Base-by-base conservation (phyloP, 371 early-diverging fungal species). In the Circinella umbellata region DNA sequence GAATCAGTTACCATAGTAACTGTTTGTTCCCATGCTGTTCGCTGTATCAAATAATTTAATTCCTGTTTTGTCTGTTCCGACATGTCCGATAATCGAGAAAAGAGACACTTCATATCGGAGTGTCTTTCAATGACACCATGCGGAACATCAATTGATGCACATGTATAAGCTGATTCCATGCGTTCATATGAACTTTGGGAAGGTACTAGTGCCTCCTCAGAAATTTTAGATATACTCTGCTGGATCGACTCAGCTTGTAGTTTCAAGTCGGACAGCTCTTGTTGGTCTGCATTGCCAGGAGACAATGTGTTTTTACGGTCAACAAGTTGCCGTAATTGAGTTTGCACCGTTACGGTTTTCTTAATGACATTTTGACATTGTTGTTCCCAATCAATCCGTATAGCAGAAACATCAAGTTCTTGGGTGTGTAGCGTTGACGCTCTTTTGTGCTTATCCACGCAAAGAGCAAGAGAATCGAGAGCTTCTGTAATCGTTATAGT, bases 301-400 rank as follows among this genome's bases (percentile, higher is more conserved):
- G 57, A 27, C 5, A 57, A 1, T 34, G 35, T 27, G 14, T 57
- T 57, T 14, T 57, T 57, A 27, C 57, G 27, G 34, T 57, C 57
- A 34, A 57, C 68, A 11, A 73, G 68, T 13, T 73, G 70, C n/a
- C 70, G 76, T 36, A 73, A 39, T 18, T 64, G 39, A 34, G 69
- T 74, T 38, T 76, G 76, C 36, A 76, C 11, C 9, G 3, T 4
- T 9, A 54, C 51, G 13, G 38, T 37, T 38, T 63, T 53, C 17
- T 34, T 17, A 13, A 51, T n/a, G 34, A 39, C 18, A n/a, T 48
- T 51, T 20, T 54, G 51, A 27, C 47, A 36, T 20, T 70, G 10
- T 5, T 13, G 53, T 34, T 76, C 63, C 80, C 80, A 80, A 4
- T 48, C 48, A 2, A 73, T n/a, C 13, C 77, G 73, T 38, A 63